Evolutionary conservation across 2,329 filamentous ascomycete species (phyloP).

Genomic region (Zymoseptoria brevis): DNA sequence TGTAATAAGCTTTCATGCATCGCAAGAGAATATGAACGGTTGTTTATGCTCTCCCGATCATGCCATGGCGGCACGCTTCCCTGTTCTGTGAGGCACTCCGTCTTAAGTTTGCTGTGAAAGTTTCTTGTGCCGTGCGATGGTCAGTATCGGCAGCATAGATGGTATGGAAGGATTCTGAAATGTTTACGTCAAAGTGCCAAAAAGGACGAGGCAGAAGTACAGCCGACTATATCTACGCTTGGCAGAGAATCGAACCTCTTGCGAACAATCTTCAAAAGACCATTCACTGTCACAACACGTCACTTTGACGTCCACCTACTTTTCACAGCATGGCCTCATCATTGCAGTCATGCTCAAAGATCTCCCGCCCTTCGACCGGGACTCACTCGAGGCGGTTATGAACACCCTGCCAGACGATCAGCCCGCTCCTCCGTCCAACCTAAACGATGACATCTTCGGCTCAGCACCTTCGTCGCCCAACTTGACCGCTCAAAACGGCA

Average conservation of each 20-base stretch:
- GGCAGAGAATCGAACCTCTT: not conserved
- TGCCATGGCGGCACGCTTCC: too few relatives aligned
- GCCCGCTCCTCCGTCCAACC: slow-evolving; percentile 13
- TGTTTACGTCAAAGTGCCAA: too few relatives aligned
- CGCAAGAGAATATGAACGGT: too few relatives aligned
- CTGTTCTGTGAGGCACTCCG: too few relatives aligned
- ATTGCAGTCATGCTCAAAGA: slow-evolving; percentile 23
- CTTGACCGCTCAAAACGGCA: slow-evolving; percentile 1
- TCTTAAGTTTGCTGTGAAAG: too few relatives aligned
- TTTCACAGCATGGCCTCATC: not conserved
- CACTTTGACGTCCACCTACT: not conserved
- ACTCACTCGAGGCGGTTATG: slow-evolving; percentile 15
- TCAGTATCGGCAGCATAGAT: too few relatives aligned
- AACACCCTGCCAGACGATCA: slow-evolving; percentile 6
- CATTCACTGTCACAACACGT: not conserved
- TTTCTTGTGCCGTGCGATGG: too few relatives aligned
- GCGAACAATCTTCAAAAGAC: not conserved
- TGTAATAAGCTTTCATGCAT: too few relatives aligned
- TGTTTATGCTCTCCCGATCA: too few relatives aligned
- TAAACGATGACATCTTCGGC: slow-evolving; percentile 42
- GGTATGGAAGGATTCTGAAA: too few relatives aligned
- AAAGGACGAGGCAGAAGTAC: not conserved
- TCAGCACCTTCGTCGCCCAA: slow-evolving; percentile 35
- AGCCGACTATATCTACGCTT: not conserved
- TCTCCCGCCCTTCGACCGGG: slow-evolving; percentile 15